Evolutionary conservation across 2,329 filamentous ascomycete genomes (phyloP), one percentile per base, ranked within the genome.

Genomic region (Scedosporium apiospermum): DNA sequence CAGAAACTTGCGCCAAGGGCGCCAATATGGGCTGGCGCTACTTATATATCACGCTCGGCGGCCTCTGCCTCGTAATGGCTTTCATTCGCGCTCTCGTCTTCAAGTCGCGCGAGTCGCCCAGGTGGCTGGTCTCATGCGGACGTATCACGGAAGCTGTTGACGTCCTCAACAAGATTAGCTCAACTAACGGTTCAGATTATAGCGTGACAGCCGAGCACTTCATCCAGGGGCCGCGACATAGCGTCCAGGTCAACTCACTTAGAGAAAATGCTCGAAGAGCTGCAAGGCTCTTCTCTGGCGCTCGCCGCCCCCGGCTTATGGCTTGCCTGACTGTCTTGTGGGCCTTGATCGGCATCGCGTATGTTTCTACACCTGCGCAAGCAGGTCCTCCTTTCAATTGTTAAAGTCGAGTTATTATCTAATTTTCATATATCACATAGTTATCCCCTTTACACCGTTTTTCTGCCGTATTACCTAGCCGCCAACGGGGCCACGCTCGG

Each of bases 21-120:
- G 70, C 73, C 23, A 82, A 82, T 66, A 78, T 78, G 77, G 80
- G 79, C n/a, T 82, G 80, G 75, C 71, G 79, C 9, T 81, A 80
- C 38, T 72, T 79, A n/a, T 69, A 79, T 38, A 76, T 76, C 46
- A 75, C 77, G 0, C 73, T 80, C 3, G 79, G 78, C 0, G 75
- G 68, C 0, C 68, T 81, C 4, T 77, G 78, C 0, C 69, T 81
- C 0, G 64, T 70, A 1, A 71, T 81, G 49, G 78, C 77, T 49
- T 58, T 79, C 23, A 68, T 79, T 6, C 78, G 80, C 1, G 76
- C 78, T 42, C 71, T 78, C 55, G 64, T 78, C 16, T 80, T 82
- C 61, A 73, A 71, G 18, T 76, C 81, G 49, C 74, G 71, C 38
- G 78, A 79, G 68, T 77, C 77, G 0, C 80, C 78, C 23, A 76